Percentiles rank a stretch among this genome's conserved stretches.
Conservation (phyloP, 2,329 filamentous ascomycete species). For the Sphaerostilbella broomeana region DNA sequence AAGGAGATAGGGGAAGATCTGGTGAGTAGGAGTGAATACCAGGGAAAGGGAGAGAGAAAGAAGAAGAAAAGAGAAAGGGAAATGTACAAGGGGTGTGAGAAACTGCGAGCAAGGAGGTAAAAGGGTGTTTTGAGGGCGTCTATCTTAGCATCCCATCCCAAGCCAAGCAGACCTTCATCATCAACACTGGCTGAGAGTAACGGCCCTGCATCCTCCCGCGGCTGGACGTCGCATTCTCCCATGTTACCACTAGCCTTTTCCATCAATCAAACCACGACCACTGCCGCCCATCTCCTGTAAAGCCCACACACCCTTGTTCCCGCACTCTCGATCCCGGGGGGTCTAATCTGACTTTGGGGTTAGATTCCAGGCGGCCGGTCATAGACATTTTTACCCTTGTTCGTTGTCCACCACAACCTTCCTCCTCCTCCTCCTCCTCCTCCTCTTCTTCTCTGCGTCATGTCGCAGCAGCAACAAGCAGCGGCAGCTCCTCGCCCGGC, state of each 20-base stretch:
- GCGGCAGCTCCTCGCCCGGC: slow-evolving; percentile 8
- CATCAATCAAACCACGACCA: slow-evolving; percentile 7
- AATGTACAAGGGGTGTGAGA: slow-evolving; percentile 1
- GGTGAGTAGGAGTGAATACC: neutral
- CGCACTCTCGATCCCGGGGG: too few species aligned
- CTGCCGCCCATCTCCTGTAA: slow-evolving; percentile 5
- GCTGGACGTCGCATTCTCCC: neutral
- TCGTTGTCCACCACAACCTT: slow-evolving; percentile 4
- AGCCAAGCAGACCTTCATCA: too few species aligned
- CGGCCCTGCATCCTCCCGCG: neutral
- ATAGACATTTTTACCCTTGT: neutral
- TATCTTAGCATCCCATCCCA: neutral
- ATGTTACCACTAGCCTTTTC: neutral
- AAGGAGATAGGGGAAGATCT: slow-evolving; percentile 1
- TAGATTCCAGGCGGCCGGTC: too few species aligned
- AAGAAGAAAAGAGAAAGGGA: slow-evolving; percentile 13
- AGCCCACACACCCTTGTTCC: neutral
- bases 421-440: neutral
- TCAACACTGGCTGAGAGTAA: too few species aligned
- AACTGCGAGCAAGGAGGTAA: slow-evolving; percentile 1
- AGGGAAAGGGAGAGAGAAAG: slow-evolving; percentile 10
- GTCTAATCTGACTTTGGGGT: too few species aligned
- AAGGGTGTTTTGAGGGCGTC: neutral
- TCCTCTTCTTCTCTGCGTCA: neutral
- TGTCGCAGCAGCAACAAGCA: neutral